Conservation (phyloP, 2,329 filamentous ascomycete species). For the Podosphaera xanthii region DNA sequence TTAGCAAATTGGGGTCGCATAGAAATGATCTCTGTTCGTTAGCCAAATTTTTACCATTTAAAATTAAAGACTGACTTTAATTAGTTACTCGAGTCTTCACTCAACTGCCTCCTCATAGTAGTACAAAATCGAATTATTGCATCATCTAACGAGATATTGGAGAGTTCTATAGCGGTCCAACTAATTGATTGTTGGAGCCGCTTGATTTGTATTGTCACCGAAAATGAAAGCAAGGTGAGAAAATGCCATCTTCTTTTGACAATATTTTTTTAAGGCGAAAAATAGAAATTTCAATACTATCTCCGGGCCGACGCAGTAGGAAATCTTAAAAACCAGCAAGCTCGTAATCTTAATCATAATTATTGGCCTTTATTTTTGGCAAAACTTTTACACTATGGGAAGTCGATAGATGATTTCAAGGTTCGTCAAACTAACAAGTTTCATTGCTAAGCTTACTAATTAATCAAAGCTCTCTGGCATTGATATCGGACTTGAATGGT, state of each 20-base stretch:
- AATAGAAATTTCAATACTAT: slow-evolving; percentile 9
- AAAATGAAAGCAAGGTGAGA: slow-evolving; percentile 8
- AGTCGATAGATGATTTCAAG: slow-evolving; percentile 21
- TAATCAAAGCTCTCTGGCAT: slow-evolving; percentile 16
- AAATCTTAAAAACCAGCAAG: slow-evolving; percentile 18
- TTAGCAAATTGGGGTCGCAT: slow-evolving; percentile 5
- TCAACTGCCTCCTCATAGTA: slow-evolving; percentile 4
- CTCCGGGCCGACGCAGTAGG: slow-evolving; percentile 9
- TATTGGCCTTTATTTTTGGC: slow-evolving; percentile 29
- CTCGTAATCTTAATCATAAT: slow-evolving; percentile 24
- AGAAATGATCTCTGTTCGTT: slow-evolving; percentile 10
- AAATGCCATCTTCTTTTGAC: slow-evolving; percentile 12
- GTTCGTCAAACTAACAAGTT: slow-evolving; percentile 1
- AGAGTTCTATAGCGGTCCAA: slow-evolving; percentile 2
- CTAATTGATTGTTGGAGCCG: slow-evolving; percentile 7
- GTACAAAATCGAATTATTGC: slow-evolving; percentile 5
- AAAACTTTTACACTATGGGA: slow-evolving; percentile 22
- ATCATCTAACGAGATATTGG: background rate
- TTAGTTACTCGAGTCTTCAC: slow-evolving; percentile 9
- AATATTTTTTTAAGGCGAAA: slow-evolving; percentile 22
- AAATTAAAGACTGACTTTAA: slow-evolving; percentile 4
- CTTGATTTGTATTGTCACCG: slow-evolving; percentile 7
- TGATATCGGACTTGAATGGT: slow-evolving; percentile 29
- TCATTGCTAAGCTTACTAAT: background rate
- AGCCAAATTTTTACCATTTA: background rate